Evolutionary conservation across 208 protist genomes (phyloP), one percentile per base, ranked within the genome.

Genomic region (Herpetomonas samuelpessoai): DNA sequence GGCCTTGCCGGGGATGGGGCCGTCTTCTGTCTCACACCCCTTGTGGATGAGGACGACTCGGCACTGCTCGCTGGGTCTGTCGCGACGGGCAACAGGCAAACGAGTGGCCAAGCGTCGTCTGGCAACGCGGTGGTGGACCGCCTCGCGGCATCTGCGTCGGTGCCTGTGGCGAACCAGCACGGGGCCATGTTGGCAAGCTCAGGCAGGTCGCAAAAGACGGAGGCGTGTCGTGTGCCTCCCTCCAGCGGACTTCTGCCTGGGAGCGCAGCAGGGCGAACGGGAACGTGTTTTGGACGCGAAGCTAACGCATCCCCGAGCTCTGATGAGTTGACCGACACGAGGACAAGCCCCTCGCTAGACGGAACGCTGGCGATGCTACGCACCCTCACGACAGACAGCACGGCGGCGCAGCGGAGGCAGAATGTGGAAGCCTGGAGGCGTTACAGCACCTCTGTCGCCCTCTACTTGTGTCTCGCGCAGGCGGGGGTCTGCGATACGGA

Each of bases 381-480:
- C 35, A 18, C 35, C 9, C 35, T 41, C 9, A 14, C 35, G 14
- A 14, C 35, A 14, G 14, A 6, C 9, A 14, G 9, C 9, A 41
- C 14, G 35, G 35, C 9, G 6, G 35, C 14, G 9, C 14, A 6
- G 35, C 35, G 14, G 6, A 6, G 35, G 35, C 35, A 41, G 35
- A 41, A 41, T 14, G 63, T 83, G 18, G 72, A 74, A n/a, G 46
- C 54, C 28, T 93, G 81, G 86, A 62, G 65, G 55, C 59, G 72
- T 16, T 89, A 84, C 62, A 62, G 59, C 54, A 76, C 71, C 12
- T 58, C 68, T 0, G 71, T 73, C 9, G 71, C 82, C 16, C 62
- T 93, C 14, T 88, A 90, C 54, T 58, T 82, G 22, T 54, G 76
- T 18, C 60, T 89, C 12, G 82, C 71, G 0, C 66, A 81, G 51